Base-by-base conservation (phyloP, 2,329 filamentous ascomycete species). In the Trichophyton rubrum region DNA sequence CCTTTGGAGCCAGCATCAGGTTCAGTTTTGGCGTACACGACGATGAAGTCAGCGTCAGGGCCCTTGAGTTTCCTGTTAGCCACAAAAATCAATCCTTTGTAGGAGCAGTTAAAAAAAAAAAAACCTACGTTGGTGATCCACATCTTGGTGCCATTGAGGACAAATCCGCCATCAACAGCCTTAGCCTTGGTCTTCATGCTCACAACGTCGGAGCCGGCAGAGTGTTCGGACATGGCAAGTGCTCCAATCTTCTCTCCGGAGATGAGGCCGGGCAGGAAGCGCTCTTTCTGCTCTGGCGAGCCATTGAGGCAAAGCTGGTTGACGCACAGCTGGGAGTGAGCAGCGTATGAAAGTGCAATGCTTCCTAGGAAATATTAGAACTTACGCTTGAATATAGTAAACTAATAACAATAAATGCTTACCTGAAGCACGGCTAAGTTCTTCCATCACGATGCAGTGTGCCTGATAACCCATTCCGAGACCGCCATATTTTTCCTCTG, bases 301-400 rank as follows among this genome's bases (percentile, higher is more conserved):
- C 89, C 93, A 71, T 99, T 96, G 67, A 99, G 80, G 76, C 91
- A 90, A 56, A 99, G 78, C 76, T 99, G 93, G 74, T 99, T 99
- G 62, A 97, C 87, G 76, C 93, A 97, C 58, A 99, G 81, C 74
- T 99, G 93, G 33, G 88, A 93, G 75, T 99, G 93, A 6, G 93
- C 93, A 1, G 92, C 92, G 73, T 97, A 99, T 67, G 89, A 95
- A 55, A 99, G 82, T 0, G 85, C 92, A 68, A 95, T 90, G 63
- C 74, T 75, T 61, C 73, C 74, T 75, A 57, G 30, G 38, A 9
- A 22, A 13, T 41, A 3, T 38, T 9, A 51, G 20, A 41, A 4
- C 60, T 56, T 55, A 20, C 35, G 17, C 0, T 41, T 2, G 6
- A 3, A 20, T 7, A n/a, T 38, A 8, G 51, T n/a, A 1, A 27